A percentile compares a stretch with the other conserved stretches of the same genome.
phyloP scores from a whole-genome alignment of 1,284 basidiomycete species.

The Cerrena zonata region DNA sequence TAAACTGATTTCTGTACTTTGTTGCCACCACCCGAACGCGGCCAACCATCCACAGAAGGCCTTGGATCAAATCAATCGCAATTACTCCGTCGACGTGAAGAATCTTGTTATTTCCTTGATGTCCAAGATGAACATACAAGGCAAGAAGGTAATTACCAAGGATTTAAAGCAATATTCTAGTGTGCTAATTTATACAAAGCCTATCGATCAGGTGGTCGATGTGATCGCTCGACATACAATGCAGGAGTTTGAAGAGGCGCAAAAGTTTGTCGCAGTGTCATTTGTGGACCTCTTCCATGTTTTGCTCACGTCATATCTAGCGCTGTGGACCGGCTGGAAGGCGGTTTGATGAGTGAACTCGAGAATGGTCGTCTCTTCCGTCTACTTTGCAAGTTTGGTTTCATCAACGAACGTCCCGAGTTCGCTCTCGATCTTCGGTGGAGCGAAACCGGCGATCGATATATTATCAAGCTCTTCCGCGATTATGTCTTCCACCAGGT shows the following conservation, averaged over 20 bases:
- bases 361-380: conserved; percentile 95
- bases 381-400: conserved; percentile 89
- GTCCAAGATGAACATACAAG: conserved; percentile 62
- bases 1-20: conserved; percentile 76
- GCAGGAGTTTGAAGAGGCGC: conserved; percentile 79
- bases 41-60: conserved; percentile 62
- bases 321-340: conserved; percentile 77
- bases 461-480: conserved; percentile 96
- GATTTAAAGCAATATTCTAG: no score
- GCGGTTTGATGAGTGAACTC: conserved; percentile 83
- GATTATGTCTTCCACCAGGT: conserved; percentile 98
- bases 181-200: conserved; percentile 37
- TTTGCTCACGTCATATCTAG: conserved; percentile 32
- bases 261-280: conserved; percentile 61
- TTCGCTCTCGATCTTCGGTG: conserved; percentile 93
- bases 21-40: conserved; percentile 61
- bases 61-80: conserved; percentile 68
- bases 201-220: conserved; percentile 74
- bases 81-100: conserved; percentile 81
- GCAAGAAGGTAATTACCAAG: conserved; percentile 34
- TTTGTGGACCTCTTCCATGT: conserved; percentile 22
- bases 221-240: conserved; percentile 73
- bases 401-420: conserved; percentile 98
- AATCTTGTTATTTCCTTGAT: conserved; percentile 76
- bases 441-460: conserved; percentile 97